Evolutionary conservation across 1,139 yeast genomes (phyloP).

Genomic region (Taphrina sp.): DNA sequence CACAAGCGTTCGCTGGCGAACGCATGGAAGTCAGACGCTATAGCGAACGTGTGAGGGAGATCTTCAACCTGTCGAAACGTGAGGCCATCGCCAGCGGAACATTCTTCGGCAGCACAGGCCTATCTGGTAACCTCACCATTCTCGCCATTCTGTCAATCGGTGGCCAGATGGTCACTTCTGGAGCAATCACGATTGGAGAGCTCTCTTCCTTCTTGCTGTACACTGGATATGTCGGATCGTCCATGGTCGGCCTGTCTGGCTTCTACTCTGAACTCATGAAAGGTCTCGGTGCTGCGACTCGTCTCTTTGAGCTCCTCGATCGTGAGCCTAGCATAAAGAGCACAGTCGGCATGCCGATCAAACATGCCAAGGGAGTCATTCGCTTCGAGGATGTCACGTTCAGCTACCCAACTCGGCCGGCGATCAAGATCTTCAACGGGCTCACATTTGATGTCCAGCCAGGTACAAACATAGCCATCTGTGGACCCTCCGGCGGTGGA

Average conservation of each 20-base stretch:
- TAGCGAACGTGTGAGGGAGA: constrained; percentile 68
- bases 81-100: constrained; percentile 64
- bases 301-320: constrained; percentile 83
- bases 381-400: constrained; percentile 66
- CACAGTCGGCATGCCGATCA: constrained; percentile 51
- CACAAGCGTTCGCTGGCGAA: constrained; percentile 88
- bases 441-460: constrained; percentile 66
- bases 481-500: constrained; percentile 96
- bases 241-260: constrained; percentile 84
- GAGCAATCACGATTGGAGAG: constrained; percentile 79
- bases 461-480: constrained; percentile 89
- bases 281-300: constrained; percentile 93
- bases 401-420: constrained; percentile 83
- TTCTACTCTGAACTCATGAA: constrained; percentile 93
- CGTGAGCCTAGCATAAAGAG: constrained; percentile 67
- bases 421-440: constrained; percentile 63
- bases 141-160: constrained; percentile 77
- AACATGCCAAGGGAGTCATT: constrained; percentile 52
- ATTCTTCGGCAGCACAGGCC: constrained; percentile 72
- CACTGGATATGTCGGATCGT: constrained; percentile 86
- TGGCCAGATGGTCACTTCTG: constrained; percentile 68
- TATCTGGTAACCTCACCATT: constrained; percentile 77
- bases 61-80: constrained; percentile 68
- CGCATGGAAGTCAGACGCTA: constrained; percentile 58
- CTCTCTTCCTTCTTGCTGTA: constrained; percentile 90